These are phyloP conservation scores for Colletotrichum destructivum DNA, from an alignment of 2,329 filamentous ascomycete species.

Conservation along the genomic window DNA sequence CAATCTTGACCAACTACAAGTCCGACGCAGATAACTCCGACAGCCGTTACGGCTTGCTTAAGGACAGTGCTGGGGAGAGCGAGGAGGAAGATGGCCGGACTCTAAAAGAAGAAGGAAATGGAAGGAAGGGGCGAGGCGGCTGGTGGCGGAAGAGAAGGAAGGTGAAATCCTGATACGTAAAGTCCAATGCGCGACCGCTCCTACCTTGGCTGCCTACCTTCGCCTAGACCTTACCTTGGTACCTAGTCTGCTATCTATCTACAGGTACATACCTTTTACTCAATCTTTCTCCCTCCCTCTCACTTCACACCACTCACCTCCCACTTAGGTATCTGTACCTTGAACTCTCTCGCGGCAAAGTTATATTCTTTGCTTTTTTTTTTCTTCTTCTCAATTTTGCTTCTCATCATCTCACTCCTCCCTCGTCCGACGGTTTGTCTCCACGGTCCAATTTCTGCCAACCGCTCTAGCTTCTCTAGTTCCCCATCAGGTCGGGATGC, in stretches of 20 bases:
- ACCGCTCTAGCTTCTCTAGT: constrained; percentile 11
- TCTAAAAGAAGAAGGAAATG: not conserved
- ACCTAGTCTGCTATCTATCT: not conserved
- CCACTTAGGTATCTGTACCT: too few species aligned
- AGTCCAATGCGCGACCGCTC: not conserved
- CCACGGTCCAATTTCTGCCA: constrained; percentile 16
- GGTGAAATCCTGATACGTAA: constrained; percentile 8
- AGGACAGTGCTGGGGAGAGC: not conserved
- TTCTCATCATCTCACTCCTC: constrained; percentile 12
- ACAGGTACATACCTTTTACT: too few species aligned
- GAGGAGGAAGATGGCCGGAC: not conserved
- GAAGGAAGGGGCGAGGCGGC: constrained; percentile 1
- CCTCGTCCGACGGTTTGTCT: constrained; percentile 31
- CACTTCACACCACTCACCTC: too few species aligned
- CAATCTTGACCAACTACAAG: constrained; percentile 3
- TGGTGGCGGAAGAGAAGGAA: constrained; percentile 20
- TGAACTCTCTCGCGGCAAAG: not conserved
- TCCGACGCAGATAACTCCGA: not conserved
- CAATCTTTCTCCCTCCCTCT: too few species aligned
- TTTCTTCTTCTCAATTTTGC: constrained; percentile 13
- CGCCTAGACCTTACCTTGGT: not conserved
- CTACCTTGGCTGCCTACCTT: not conserved
- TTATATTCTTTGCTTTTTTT: not conserved
- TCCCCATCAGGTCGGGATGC: constrained; percentile 23
- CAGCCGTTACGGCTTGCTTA: constrained; percentile 1